Evolutionary conservation across 2,329 filamentous ascomycete genomes (phyloP).

Genomic region (Botryotinia globosa): DNA sequence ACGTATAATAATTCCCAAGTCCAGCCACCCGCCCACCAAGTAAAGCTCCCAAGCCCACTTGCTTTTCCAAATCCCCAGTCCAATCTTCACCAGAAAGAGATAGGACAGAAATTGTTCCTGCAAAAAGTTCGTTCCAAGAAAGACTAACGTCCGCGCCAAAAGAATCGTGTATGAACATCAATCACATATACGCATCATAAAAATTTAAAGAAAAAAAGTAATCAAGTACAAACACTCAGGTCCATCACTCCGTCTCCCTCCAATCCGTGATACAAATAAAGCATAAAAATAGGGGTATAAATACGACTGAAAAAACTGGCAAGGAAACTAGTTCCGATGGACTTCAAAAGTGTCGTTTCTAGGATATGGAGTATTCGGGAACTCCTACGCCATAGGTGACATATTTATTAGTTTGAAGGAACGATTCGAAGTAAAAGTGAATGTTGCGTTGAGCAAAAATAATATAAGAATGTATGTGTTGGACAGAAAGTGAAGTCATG

Average conservation of each 20-base stretch:
- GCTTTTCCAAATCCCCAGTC: neutral
- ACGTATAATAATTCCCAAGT: too few relatives aligned
- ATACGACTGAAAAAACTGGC: constrained; percentile 2
- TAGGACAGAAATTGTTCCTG: neutral
- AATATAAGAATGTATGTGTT: constrained; percentile 12
- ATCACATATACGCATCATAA: constrained; percentile 16
- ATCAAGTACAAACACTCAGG: neutral
- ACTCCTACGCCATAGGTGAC: neutral
- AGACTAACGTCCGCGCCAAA: neutral
- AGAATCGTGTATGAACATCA: constrained; percentile 21
- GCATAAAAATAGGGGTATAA: constrained; percentile 11
- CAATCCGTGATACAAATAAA: neutral
- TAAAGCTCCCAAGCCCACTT: neutral
- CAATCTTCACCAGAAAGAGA: neutral
- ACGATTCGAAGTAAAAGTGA: neutral
- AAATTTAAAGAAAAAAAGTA: neutral
- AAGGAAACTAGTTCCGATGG: neutral
- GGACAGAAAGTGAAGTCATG: constrained; percentile 10
- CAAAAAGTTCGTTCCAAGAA: neutral
- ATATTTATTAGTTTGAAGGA: neutral
- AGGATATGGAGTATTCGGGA: neutral
- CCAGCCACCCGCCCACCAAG: neutral
- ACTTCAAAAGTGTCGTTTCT: neutral
- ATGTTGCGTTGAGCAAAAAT: constrained; percentile 3
- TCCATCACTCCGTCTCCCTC: neutral